These are phyloP conservation scores for Parietichytrium sp. DNA, from an alignment of 108 stramenopile species.

Conservation along the genomic window DNA sequence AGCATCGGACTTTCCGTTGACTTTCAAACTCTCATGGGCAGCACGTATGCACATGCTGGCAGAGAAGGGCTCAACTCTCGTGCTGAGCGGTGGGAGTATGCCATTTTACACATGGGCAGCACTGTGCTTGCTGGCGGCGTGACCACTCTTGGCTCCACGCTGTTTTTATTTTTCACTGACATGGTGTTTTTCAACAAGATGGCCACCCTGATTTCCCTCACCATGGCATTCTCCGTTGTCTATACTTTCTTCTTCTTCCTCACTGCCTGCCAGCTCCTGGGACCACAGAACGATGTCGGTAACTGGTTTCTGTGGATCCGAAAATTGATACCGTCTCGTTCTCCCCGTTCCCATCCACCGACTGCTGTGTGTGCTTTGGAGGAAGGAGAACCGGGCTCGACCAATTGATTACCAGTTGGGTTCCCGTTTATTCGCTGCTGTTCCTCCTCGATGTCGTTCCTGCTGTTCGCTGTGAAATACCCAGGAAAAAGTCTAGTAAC, in stretches of 20 bases:
- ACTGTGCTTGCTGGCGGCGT: conserved; percentile 47
- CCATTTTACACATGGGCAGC: conserved; percentile 22
- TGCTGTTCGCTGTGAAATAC: too few species aligned
- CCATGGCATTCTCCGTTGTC: conserved; percentile 34
- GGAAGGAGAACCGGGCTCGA: too few species aligned
- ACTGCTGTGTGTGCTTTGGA: too few species aligned
- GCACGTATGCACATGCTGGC: conserved; percentile 39
- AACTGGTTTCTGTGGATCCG: too few species aligned
- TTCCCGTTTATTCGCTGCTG: too few species aligned
- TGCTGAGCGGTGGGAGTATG: conserved; percentile 21
- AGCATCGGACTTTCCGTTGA: conserved; percentile 49
- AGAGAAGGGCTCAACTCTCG: not conserved
- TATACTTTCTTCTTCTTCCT: conserved; percentile 48
- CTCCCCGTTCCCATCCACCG: too few species aligned
- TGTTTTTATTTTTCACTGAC: conserved; percentile 36
- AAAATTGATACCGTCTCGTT: too few species aligned
- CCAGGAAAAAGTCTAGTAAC: too few species aligned
- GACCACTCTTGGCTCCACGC: conserved; percentile 41
- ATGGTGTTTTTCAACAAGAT: conserved; percentile 50
- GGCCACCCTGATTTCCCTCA: conserved; percentile 42
- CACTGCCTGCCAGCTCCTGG: conserved; percentile 35
- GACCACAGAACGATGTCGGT: conserved; percentile 30
- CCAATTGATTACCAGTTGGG: too few species aligned
- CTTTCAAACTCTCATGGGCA: conserved; percentile 45
- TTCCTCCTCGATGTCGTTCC: too few species aligned